Evolutionary conservation across 306 rosid genomes (phyloP), one percentile per base, ranked within the genome.

Genomic region (Begonia loranthoides): DNA sequence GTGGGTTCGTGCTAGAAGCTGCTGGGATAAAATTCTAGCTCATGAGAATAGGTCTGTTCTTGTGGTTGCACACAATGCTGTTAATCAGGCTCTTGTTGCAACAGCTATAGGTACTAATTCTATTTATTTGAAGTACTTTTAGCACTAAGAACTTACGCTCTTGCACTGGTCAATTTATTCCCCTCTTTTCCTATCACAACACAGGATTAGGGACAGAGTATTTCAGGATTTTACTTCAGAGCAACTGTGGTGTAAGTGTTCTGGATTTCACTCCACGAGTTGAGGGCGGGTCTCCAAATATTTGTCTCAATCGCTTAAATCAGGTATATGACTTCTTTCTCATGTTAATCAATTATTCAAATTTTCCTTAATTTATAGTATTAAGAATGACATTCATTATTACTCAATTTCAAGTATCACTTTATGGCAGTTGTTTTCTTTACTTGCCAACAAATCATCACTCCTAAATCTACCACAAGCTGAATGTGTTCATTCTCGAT

Each of bases 51-150:
- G 68, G 79, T 90, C 87, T 58, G 73, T 85, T 69, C 94, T 90
- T 57, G 85, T 90, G 79, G 94, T 85, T 74, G 95, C 97, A 55
- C 94, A 90, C 72, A 90, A 90, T 72, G 97, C 97, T 70, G 95
- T 90, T 60, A 90, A 85, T 76, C 97, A 90, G 81, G 95, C 97
- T 66, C 97, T 90, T 54, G 65, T 90, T 78, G 90, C 95, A 51
- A 82, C 95, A 33, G 92, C 94, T 16, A 76, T 82, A 45, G 95
- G 97, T 90, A 82, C 62, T 41, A 19, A 59, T 72, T 46, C 49
- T 12, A 56, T 60, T 38, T 53, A 46, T 36, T 59, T 52, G 47
- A 60, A 49, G 56, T 50, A 41, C 34, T 51, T 66, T 17, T 44
- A 33, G 58, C 38, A 54, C 46, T 15, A 59, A 9, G 49, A n/a